Evolutionary conservation across 768 basidiomycete species (phyloP).

Genomic region (Tubosaeta brunneosetosa): DNA sequence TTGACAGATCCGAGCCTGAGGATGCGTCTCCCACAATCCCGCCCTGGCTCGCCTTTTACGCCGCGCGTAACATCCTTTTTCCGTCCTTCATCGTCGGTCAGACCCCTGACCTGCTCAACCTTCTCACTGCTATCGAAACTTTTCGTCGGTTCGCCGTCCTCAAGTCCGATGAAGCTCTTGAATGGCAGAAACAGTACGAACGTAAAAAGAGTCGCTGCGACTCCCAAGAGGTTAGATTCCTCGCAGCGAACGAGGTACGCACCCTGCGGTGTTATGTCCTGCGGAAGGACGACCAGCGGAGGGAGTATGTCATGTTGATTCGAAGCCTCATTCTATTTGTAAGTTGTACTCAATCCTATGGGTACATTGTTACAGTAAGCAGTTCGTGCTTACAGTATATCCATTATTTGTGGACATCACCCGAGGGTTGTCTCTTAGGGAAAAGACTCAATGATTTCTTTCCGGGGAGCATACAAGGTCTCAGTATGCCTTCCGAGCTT

Average conservation of each 20-base stretch:
- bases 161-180: constrained; percentile 18
- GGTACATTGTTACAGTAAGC: too few relatives aligned
- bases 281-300: constrained; percentile 11
- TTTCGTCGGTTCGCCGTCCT: constrained; percentile 17
- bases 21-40: too few relatives aligned
- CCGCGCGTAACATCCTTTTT: constrained; percentile 25
- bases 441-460: constrained; percentile 25
- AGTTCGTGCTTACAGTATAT: constrained; percentile 16
- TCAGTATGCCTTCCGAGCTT: constrained; percentile 13
- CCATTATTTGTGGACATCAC: constrained; percentile 26
- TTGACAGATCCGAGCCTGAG: constrained; percentile 1
- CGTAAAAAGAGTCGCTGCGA: constrained; percentile 1
- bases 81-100: constrained; percentile 29
- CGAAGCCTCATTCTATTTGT: constrained; percentile 21
- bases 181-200: constrained; percentile 24
- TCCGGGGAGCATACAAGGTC: constrained; percentile 7
- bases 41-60: constrained; percentile 23
- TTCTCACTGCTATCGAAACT: constrained; percentile 19
- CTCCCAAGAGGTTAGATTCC: constrained; percentile 11
- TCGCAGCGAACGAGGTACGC: constrained; percentile 16
- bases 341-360: neutral
- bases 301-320: constrained; percentile 23
- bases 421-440: constrained; percentile 23
- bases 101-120: constrained; percentile 27
- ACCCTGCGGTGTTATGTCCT: constrained; percentile 8